These are phyloP conservation scores for Xylariaceae sp. DNA, from an alignment of 2,329 filamentous ascomycete genomes.

Conservation along the genomic window DNA sequence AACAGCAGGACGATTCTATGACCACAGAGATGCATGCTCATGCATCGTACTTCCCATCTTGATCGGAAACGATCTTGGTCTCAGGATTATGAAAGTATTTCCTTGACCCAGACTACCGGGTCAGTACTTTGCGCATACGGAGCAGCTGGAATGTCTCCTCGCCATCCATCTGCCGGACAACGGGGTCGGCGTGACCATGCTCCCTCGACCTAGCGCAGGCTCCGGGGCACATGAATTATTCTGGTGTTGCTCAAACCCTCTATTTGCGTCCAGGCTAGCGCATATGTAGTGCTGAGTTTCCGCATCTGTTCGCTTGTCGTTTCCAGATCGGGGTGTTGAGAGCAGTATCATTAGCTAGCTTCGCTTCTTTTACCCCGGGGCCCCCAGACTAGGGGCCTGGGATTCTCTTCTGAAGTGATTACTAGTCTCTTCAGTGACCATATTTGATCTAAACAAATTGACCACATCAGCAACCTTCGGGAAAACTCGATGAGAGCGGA, in stretches of 20 bases:
- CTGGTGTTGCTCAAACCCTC: constrained; percentile 18
- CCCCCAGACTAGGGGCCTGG: background rate
- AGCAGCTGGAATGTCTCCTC: no score
- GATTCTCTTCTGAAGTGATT: no score
- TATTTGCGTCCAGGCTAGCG: constrained; percentile 20
- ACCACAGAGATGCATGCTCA: background rate
- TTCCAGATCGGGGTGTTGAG: constrained; percentile 30
- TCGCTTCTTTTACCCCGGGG: constrained; percentile 10
- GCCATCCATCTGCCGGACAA: background rate
- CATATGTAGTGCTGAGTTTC: constrained; percentile 18
- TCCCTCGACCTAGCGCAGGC: no score
- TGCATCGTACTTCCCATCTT: no score
- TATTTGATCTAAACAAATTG: no score
- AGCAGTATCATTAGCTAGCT: constrained; percentile 18
- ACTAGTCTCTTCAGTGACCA: no score
- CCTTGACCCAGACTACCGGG: constrained; percentile 14
- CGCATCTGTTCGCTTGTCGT: constrained; percentile 37
- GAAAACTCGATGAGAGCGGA: no score
- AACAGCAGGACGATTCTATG: background rate
- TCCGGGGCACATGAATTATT: background rate
- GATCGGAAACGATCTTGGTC: background rate
- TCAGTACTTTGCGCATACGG: constrained; percentile 2
- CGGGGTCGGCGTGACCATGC: background rate
- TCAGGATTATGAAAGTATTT: constrained; percentile 7
- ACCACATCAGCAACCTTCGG: no score